A percentile compares a stretch with the other conserved stretches of the same genome.
Conservation (phyloP, 1,284 basidiomycete species). For the Apiotrichum brassicae region DNA sequence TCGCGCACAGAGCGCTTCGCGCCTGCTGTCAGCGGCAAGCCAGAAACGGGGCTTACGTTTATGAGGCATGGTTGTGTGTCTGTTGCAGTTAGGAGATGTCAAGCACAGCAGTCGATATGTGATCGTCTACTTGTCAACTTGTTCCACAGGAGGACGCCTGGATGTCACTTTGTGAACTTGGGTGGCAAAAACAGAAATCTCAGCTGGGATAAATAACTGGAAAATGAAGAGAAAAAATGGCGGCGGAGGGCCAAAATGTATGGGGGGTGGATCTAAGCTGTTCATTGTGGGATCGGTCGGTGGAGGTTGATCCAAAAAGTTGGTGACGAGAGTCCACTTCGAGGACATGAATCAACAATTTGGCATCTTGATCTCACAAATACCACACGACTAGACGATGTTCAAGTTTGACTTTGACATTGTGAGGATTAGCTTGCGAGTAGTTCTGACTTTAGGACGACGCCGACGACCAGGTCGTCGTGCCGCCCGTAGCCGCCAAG, state of each 20-base stretch:
- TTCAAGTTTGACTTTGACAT: constrained; percentile 50
- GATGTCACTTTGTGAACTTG: too few relatives aligned
- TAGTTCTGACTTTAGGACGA: constrained; percentile 9
- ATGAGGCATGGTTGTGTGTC: constrained; percentile 40
- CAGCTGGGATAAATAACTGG: too few relatives aligned
- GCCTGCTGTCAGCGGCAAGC: constrained; percentile 23
- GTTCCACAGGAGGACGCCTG: too few relatives aligned
- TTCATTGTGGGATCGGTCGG: not conserved
- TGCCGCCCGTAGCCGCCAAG: not conserved
- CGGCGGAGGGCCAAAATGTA: too few relatives aligned
- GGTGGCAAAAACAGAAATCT: too few relatives aligned
- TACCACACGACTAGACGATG: constrained; percentile 26
- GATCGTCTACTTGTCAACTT: too few relatives aligned
- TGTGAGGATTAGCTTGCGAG: constrained; percentile 17
- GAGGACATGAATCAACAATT: too few relatives aligned
- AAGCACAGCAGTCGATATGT: too few relatives aligned
- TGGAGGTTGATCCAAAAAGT: constrained; percentile 6
- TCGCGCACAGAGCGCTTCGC: constrained; percentile 40
- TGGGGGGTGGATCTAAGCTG: not conserved
- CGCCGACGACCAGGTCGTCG: constrained; percentile 21
- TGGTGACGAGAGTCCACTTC: too few relatives aligned
- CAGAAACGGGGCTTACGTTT: constrained; percentile 32
- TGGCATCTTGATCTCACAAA: not conserved
- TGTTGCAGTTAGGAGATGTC: constrained; percentile 23
- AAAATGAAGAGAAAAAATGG: too few relatives aligned